Base-by-base conservation (phyloP, 352 stramenopile species). In the Globisporangium orthogonon region DNA sequence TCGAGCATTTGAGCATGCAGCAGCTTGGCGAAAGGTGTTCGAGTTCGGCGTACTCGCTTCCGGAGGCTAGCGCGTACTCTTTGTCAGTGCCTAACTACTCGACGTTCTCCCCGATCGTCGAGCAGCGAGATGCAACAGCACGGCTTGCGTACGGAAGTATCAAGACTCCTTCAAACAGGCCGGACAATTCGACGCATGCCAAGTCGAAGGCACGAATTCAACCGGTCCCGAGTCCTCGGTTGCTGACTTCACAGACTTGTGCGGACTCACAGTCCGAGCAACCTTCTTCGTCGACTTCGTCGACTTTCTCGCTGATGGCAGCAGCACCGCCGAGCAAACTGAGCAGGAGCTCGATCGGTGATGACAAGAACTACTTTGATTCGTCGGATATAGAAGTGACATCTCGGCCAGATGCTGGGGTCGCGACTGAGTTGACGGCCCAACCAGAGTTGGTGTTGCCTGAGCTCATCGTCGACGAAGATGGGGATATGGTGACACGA, bases 1-100 rank as follows among this genome's bases (percentile, higher is more conserved):
- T 82, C 5, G 72, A 77, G 29, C 73, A 75, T 28, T 50, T 82
- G 53, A 82, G 72, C 47, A 13, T 70, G 0, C 67, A 73, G 23
- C 70, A 70, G 28, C 60, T 80, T 23, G 55, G 55, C 17, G 43
- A 23, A n/a, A 44, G 44, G 14, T 49, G 49, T 13, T 30, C 39
- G 28, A 61, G 31, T 9, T 9, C 39, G 0, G 17, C 31, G 33
- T 53, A 37, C 28, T 30, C 29, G 14, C 15, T 31, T 5, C 23
- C 23, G 23, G 37, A 49, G n/a, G 48, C 4, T 4, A 49, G 14
- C 7, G 2, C 37, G 11, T 43, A 43, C 37, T 3, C 37, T 17
- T 4, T 13, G 11, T 43, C 37, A 10, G 1, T 43, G 37, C 29
- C 37, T 9, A 61, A 4, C 31, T 55, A 50, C 39, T 48, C 29